Evolutionary conservation across 2,329 filamentous ascomycete species (phyloP), one percentile per base, ranked within the genome.

Genomic region (Cladosporium oxysporum): DNA sequence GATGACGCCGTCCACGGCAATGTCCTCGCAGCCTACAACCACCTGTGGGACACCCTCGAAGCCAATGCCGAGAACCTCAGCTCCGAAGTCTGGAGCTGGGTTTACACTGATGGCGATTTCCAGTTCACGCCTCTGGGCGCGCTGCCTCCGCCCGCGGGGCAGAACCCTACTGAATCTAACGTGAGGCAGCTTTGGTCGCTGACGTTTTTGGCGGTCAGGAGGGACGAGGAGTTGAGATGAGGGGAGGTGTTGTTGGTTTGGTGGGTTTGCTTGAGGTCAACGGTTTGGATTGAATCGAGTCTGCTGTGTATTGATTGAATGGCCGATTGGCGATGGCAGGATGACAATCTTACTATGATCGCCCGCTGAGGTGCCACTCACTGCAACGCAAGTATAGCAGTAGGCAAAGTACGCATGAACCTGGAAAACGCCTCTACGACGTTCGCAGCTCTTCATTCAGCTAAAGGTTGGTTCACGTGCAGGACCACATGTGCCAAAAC

Each of bases 41-140:
- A 79, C 3, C 79, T 89, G 0, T 90, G 87, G 87, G 83, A 88
- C 69, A 77, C 83, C 0, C 87, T 90, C 35, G 85, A 88, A 33
- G 78, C 77, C 0, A 90, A 89, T 66, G 67, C 69, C 2, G 76
- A 74, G 2, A 79, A 85, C 63, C 73, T 90, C 16, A 84, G 83
- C 66, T 79, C 79, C 1, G 87, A 90, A 71, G 85, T 89, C 0
- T 89, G 88, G 87, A 87, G 83, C 60, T 90, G 86, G 87, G 78
- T 79, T 8, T 88, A 85, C 67, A 75, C 74, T 29, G 76, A 82
- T 67, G 81, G 75, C 1, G 73, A 73, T 8, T 88, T 84, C 71
- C 69, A 80, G 41, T 81, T 83, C 53, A 80, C 80, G 62, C 82
- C 84, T 28, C 72, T 88, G 58, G 85, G 85, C 0, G 79, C 79